Evolutionary conservation across 164 flowering plant species (phyloP).

Genomic region (Vitis rotundifolia): DNA sequence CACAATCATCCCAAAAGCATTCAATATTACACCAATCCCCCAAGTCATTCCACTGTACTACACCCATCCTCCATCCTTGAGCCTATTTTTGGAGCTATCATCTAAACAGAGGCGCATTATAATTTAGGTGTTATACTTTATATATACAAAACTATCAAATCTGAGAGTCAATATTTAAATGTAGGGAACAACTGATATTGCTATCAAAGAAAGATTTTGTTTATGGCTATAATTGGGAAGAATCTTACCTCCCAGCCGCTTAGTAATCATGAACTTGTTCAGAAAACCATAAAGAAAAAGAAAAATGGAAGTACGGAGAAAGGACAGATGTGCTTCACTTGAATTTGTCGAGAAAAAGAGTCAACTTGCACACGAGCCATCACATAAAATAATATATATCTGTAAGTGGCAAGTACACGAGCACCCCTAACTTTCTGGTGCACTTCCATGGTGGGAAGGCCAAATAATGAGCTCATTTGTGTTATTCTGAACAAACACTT

Average conservation of each 20-base stretch:
- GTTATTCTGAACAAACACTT: neutral
- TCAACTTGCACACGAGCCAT: constrained; percentile 3
- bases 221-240: neutral
- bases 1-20: no score
- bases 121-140: no score
- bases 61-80: no score
- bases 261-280: neutral
- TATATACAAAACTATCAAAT: no score
- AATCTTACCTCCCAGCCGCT: neutral
- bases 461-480: neutral
- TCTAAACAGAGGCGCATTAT: no score
- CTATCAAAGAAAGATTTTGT: no score
- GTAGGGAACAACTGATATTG: no score
- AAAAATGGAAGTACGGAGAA: neutral
- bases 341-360: constrained; percentile 14
- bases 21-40: no score
- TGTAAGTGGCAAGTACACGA: constrained; percentile 20
- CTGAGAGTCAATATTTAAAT: no score
- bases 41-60: no score
- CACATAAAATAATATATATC: constrained; percentile 13
- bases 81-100: no score
- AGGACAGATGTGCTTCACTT: constrained; percentile 23
- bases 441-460: neutral
- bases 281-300: no score
- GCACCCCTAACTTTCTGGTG: constrained; percentile 12